phyloP scores from a whole-genome alignment of 345 rosid species.

The Hirschfeldia incana region DNA sequence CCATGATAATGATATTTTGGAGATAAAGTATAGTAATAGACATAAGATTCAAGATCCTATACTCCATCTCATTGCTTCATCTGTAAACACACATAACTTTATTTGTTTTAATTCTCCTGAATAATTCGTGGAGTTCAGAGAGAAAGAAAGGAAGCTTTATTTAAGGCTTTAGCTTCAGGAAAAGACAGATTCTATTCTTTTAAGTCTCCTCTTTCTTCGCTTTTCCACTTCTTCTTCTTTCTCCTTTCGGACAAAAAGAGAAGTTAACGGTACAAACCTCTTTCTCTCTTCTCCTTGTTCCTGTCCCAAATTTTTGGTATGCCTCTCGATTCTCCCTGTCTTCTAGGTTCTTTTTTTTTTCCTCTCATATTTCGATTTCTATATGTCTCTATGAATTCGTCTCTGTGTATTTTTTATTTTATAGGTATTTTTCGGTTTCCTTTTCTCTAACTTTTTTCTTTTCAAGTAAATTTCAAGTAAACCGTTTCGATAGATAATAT shows the following conservation, averaged over 20 bases:
- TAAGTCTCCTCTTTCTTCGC: conserved; percentile 56
- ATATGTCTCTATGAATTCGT: neutral
- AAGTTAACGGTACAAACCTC: conserved; percentile 18
- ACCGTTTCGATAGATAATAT: neutral
- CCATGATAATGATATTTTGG: neutral
- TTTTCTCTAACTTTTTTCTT: neutral
- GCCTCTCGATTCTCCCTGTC: conserved; percentile 24
- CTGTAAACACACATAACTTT: conserved; percentile 28
- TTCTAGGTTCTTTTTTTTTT: neutral
- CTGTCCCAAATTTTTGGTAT: conserved; percentile 25
- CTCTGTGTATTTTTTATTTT: neutral
- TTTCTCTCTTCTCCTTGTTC: neutral
- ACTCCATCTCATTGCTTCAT: conserved; percentile 37
- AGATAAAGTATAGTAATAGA: conserved; percentile 3
- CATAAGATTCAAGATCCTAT: conserved; percentile 29
- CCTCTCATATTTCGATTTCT: neutral
- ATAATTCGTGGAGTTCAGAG: conserved; percentile 27
- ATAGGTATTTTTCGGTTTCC: too few species aligned
- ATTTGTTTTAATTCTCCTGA: conserved; percentile 47
- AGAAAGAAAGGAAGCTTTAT: conserved; percentile 41
- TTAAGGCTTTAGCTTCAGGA: conserved; percentile 53
- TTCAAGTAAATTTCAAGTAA: neutral
- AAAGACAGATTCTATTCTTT: conserved; percentile 54
- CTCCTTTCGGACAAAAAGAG: neutral
- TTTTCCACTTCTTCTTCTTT: conserved; percentile 34